These are phyloP conservation scores for Kitagawia praeruptora DNA, from an alignment of 129 eudicot genomes.

Conservation along the genomic window DNA sequence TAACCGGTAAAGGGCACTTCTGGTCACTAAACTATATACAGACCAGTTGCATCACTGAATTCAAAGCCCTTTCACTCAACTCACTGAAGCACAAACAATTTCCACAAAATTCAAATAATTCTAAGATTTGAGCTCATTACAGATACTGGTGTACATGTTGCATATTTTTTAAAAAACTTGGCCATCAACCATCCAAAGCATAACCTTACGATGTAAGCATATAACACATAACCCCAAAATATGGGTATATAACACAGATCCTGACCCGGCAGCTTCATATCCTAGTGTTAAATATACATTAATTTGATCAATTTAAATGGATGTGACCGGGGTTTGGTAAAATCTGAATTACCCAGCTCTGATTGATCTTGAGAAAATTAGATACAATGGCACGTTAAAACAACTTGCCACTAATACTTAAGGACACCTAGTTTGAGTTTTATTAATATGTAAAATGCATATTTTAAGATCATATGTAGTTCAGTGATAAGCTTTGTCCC, in stretches of 20 bases:
- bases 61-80: background rate
- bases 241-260: background rate
- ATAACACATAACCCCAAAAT: background rate
- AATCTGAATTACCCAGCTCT: background rate
- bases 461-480: background rate
- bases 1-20: background rate
- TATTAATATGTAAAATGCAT: background rate
- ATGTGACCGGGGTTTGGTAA: background rate
- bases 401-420: background rate
- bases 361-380: background rate
- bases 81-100: background rate
- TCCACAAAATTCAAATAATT: background rate
- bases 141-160: background rate
- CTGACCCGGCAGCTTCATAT: background rate
- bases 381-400: background rate
- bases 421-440: background rate
- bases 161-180: background rate
- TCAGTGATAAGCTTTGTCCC: background rate
- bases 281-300: background rate
- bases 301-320: background rate
- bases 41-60: background rate
- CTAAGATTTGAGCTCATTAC: background rate
- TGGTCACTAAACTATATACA: background rate
- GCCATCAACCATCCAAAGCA: background rate
- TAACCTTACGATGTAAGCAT: background rate